Percentiles rank a stretch among this genome's conserved stretches.
phyloP scores from a whole-genome alignment of 1,284 basidiomycete genomes.

The Porogramme epimiltina region DNA sequence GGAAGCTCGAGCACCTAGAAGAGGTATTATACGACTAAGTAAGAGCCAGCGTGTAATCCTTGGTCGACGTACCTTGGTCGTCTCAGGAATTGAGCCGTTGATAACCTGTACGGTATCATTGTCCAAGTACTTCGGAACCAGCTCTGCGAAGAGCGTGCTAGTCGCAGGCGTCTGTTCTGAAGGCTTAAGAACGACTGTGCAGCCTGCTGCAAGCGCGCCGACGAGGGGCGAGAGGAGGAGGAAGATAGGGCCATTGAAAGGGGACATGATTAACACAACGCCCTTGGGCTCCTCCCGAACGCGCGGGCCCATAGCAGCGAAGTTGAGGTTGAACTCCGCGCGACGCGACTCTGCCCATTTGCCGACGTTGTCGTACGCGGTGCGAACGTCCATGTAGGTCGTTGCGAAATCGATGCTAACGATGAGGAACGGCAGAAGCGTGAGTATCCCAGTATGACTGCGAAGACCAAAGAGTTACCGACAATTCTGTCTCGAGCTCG shows the following conservation, averaged over 20 bases:
- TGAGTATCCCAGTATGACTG: neutral
- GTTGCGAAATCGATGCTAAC: conserved; percentile 62
- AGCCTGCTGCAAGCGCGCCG: conserved; percentile 82
- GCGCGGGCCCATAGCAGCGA: conserved; percentile 53
- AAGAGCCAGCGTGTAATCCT: neutral
- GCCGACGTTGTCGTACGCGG: conserved; percentile 65
- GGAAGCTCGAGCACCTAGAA: conserved; percentile 69
- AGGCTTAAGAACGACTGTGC: conserved; percentile 75
- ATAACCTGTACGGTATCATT: conserved; percentile 70
- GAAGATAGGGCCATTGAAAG: conserved; percentile 55
- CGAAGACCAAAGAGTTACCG: no score
- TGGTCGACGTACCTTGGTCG: conserved; percentile 56
- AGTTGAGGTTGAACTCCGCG: conserved; percentile 53
- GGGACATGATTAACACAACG: conserved; percentile 58
- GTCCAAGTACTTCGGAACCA: conserved; percentile 86
- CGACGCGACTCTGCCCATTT: conserved; percentile 66
- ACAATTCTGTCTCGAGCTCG: conserved; percentile 56
- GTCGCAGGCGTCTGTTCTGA: conserved; percentile 74
- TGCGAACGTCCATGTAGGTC: conserved; percentile 60
- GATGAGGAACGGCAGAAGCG: no score
- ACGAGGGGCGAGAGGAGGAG: conserved; percentile 56
- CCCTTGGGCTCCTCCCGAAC: conserved; percentile 80
- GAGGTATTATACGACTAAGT: neutral
- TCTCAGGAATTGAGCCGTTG: conserved; percentile 76
- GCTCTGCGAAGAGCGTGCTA: conserved; percentile 69